phyloP scores from a whole-genome alignment of 1,139 yeast genomes.

The Kluyveromyces marxianus region DNA sequence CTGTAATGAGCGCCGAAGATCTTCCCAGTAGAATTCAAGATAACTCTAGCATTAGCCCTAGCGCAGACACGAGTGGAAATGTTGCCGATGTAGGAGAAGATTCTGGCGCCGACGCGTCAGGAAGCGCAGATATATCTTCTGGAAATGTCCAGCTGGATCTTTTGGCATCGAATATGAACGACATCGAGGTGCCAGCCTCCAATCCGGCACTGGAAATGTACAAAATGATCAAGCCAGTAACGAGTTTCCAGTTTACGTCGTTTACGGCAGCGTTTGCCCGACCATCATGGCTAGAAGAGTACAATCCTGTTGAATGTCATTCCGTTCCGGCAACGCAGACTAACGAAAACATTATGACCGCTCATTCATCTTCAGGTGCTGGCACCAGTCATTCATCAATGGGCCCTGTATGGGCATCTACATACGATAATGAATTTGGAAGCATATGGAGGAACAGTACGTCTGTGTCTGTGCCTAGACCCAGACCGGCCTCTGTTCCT shows the following conservation, averaged over 20 bases:
- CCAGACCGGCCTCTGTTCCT: background rate
- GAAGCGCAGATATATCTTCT: no score
- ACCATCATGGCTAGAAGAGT: background rate
- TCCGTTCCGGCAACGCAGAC: background rate
- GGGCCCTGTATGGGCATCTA: background rate
- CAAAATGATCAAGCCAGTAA: slow-evolving; percentile 1
- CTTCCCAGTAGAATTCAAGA: no score
- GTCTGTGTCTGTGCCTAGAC: background rate
- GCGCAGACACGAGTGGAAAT: no score
- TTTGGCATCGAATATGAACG: background rate
- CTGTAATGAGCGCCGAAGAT: no score
- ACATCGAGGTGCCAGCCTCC: background rate
- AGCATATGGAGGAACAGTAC: background rate
- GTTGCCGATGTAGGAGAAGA: no score
- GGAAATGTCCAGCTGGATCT: background rate
- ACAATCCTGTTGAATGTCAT: background rate
- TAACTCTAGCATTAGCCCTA: no score
- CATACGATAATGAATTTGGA: background rate
- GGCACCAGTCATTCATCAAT: background rate
- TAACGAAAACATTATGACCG: background rate
- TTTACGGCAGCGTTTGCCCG: background rate
- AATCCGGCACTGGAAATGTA: slow-evolving; percentile 5
- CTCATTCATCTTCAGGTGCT: background rate
- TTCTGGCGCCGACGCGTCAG: no score
- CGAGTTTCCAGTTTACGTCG: background rate